phyloP scores from a whole-genome alignment of 2,329 filamentous ascomycete genomes.

The Neonectria hederae region DNA sequence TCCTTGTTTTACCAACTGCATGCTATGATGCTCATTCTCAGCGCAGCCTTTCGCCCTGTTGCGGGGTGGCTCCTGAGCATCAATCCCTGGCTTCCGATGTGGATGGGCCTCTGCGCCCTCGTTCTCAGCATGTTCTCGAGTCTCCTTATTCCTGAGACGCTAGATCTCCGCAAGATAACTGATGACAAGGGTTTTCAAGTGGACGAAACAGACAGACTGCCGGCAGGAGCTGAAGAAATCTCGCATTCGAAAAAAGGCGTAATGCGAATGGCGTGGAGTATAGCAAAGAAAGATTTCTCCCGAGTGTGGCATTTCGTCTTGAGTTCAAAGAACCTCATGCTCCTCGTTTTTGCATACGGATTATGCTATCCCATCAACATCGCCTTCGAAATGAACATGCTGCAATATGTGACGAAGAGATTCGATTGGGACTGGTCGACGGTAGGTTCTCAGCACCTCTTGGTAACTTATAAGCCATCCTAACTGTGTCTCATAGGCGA shows the following conservation, averaged over 20 bases:
- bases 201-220: neutral
- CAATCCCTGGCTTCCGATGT: conserved; percentile 53
- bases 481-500: conserved; percentile 44
- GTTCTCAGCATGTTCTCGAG: conserved; percentile 43
- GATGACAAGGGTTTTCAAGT: conserved; percentile 32
- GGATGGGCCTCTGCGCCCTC: conserved; percentile 46
- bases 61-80: conserved; percentile 51
- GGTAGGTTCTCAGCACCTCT: conserved; percentile 34
- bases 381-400: conserved; percentile 47
- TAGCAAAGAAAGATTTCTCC: conserved; percentile 41
- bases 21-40: conserved; percentile 50
- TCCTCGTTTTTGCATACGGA: conserved; percentile 49
- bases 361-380: conserved; percentile 42
- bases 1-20: conserved; percentile 52
- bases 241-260: conserved; percentile 24
- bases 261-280: conserved; percentile 39
- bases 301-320: conserved; percentile 53
- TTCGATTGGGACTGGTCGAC: conserved; percentile 59
- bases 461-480: neutral
- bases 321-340: conserved; percentile 48
- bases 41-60: conserved; percentile 51
- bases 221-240: neutral
- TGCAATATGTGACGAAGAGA: conserved; percentile 64
- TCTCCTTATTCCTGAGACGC: conserved; percentile 55
- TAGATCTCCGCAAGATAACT: conserved; percentile 44